A percentile compares a stretch with the other conserved stretches of the same genome.
Evolutionary conservation across 805 yeast species (phyloP).

Genomic region (Metschnikowia lachancei): DNA sequence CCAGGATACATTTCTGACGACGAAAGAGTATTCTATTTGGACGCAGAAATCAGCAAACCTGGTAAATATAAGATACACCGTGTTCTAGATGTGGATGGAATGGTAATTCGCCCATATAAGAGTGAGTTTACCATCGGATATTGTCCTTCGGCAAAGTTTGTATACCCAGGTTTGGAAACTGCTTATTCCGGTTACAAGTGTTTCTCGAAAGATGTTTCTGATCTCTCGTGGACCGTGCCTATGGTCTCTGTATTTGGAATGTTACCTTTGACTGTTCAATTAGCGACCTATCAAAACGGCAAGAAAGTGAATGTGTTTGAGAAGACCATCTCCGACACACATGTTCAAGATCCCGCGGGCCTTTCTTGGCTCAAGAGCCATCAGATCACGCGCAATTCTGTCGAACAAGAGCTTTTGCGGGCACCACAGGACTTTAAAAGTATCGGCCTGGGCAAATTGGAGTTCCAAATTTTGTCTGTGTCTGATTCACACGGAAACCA

Average conservation of each 20-base stretch:
- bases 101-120: constrained; percentile 57
- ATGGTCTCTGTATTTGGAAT: constrained; percentile 65
- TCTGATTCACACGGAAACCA: constrained; percentile 34
- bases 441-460: constrained; percentile 24
- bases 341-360: constrained; percentile 28
- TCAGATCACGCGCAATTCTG: constrained; percentile 28
- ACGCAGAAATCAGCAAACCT: constrained; percentile 61
- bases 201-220: constrained; percentile 39
- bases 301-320: constrained; percentile 23
- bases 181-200: constrained; percentile 50
- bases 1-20: constrained; percentile 30
- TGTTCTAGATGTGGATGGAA: constrained; percentile 63
- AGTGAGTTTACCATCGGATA: constrained; percentile 64
- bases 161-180: constrained; percentile 29
- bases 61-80: constrained; percentile 74
- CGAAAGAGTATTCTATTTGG: constrained; percentile 52
- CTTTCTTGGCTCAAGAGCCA: constrained; percentile 28
- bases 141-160: constrained; percentile 73
- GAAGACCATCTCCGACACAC: constrained; percentile 18
- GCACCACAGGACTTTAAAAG: constrained; percentile 24
- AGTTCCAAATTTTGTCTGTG: constrained; percentile 35
- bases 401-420: constrained; percentile 37
- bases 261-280: constrained; percentile 52
- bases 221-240: constrained; percentile 41
- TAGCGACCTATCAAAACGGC: constrained; percentile 30